phyloP scores from a whole-genome alignment of 345 rosid genomes.

The Eucalyptus viminalis region DNA sequence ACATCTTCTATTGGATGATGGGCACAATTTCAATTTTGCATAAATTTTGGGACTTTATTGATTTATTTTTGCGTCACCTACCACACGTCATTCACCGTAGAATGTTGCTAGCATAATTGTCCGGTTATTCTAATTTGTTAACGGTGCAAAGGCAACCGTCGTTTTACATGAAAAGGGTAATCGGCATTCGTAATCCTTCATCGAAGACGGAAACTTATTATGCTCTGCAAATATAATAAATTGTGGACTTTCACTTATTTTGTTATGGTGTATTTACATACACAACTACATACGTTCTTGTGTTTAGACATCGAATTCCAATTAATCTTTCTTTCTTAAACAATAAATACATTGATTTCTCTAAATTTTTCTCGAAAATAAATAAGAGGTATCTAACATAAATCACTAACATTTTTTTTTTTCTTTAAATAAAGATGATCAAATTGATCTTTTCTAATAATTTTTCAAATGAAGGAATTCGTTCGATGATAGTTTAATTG shows the following conservation, averaged over 20 bases:
- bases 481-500: fast-evolving
- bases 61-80: not conserved
- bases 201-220: fast-evolving
- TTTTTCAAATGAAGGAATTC: not conserved
- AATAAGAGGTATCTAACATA: no score
- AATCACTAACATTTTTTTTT: fast-evolving
- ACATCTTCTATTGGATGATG: fast-evolving
- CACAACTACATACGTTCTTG: no score
- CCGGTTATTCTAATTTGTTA: fast-evolving
- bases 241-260: not conserved
- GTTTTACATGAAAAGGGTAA: no score
- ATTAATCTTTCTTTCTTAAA: no score
- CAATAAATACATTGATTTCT: fast-evolving
- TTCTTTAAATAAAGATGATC: not conserved
- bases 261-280: not conserved
- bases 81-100: not conserved
- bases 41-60: no score
- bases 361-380: fast-evolving
- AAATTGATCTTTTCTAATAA: not conserved
- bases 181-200: not conserved
- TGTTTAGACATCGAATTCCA: not conserved
- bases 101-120: no score
- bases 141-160: not conserved
- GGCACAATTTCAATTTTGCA: not conserved
- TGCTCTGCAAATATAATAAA: not conserved